These are phyloP conservation scores for Inga laurina DNA, from an alignment of 306 rosid species.

Conservation along the genomic window DNA sequence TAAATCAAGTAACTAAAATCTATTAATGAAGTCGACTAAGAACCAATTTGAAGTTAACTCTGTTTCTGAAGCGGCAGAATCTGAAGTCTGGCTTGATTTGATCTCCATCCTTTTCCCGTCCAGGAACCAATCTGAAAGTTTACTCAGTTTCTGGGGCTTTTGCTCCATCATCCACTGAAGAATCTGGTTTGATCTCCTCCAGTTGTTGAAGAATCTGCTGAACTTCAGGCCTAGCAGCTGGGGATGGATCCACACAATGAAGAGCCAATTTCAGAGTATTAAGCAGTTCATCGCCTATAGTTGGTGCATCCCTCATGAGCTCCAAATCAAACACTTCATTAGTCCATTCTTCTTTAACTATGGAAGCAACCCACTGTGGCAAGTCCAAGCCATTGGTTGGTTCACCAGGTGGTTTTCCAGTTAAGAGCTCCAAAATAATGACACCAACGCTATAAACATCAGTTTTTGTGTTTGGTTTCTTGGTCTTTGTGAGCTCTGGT, in stretches of 20 bases:
- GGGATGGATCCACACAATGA: constrained; percentile 92
- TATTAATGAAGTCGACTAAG: background rate
- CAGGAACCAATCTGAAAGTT: background rate
- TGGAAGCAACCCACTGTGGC: constrained; percentile 94
- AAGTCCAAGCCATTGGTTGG: constrained; percentile 77
- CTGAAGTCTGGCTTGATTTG: constrained; percentile 61
- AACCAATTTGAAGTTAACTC: background rate
- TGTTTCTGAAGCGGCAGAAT: constrained; percentile 34
- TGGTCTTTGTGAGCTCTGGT: constrained; percentile 81
- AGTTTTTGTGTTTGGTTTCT: constrained; percentile 58
- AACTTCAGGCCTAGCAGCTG: constrained; percentile 75
- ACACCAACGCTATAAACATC: constrained; percentile 83
- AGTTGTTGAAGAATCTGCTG: constrained; percentile 76
- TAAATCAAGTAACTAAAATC: background rate
- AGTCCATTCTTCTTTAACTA: constrained; percentile 54
- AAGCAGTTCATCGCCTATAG: constrained; percentile 68
- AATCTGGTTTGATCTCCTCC: constrained; percentile 39
- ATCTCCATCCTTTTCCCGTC: constrained; percentile 3
- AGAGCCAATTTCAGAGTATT: constrained; percentile 82
- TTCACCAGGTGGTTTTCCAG: constrained; percentile 86
- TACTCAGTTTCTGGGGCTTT: background rate
- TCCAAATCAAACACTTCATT: constrained; percentile 80
- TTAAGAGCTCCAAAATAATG: constrained; percentile 77
- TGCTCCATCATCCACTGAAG: background rate
- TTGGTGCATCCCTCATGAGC: constrained; percentile 69